A percentile compares a stretch with the other conserved stretches of the same genome.
These are phyloP conservation scores for Casuarina glauca DNA, from an alignment of 306 rosid genomes.

Conservation along the genomic window DNA sequence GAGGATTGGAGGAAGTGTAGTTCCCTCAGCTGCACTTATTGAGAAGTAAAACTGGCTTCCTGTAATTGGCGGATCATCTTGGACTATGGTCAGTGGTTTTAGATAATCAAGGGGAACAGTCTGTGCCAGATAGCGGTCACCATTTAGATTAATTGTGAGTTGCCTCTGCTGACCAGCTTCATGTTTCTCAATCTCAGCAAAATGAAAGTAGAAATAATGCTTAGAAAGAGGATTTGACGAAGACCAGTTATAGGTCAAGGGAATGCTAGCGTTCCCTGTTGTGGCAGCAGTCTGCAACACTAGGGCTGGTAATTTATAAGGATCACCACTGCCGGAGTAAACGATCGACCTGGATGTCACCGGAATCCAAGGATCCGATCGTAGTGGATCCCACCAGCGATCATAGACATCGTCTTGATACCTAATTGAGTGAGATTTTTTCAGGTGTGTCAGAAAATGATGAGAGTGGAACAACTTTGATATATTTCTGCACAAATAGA, in stretches of 20 bases:
- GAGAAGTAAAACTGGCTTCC: not conserved
- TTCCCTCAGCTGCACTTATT: slow-evolving; percentile 11
- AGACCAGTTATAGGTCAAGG: not conserved
- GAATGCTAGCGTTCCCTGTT: not conserved
- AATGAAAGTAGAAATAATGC: slow-evolving; percentile 36
- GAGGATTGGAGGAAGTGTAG: slow-evolving; percentile 51
- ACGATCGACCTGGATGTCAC: slow-evolving; percentile 1
- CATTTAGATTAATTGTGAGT: slow-evolving; percentile 31
- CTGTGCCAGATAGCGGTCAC: not conserved
- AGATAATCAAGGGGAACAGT: slow-evolving; percentile 35
- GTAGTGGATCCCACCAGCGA: slow-evolving; percentile 28
- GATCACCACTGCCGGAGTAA: not conserved
- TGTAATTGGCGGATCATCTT: not conserved
- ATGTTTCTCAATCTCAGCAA: slow-evolving; percentile 42
- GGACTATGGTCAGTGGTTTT: slow-evolving; percentile 5
- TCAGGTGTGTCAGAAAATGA: no score
- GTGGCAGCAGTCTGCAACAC: slow-evolving; percentile 34
- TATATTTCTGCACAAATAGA: no score
- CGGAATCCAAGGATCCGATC: not conserved
- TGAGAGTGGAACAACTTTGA: no score
- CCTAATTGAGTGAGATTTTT: slow-evolving; percentile 16
- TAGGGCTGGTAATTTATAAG: slow-evolving; percentile 18
- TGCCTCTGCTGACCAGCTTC: slow-evolving; percentile 30
- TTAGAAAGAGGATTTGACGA: not conserved
- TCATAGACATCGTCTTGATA: slow-evolving; percentile 39